Conservation (phyloP, 2,329 filamentous ascomycete genomes). For the Fusarium anguioides region DNA sequence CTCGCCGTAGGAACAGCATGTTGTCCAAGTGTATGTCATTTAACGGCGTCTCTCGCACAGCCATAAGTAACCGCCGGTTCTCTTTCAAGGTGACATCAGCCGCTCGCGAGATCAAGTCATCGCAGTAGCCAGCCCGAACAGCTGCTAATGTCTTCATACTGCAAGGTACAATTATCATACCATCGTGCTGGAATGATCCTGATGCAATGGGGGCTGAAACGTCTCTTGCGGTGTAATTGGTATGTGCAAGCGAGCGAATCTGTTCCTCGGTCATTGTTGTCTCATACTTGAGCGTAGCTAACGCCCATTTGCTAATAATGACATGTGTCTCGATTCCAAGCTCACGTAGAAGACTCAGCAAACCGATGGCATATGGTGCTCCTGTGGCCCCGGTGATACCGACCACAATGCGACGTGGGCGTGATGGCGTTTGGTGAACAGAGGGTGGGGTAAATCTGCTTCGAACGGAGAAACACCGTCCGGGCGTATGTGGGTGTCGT, state of each 20-base stretch:
- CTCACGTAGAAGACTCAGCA: slow-evolving; percentile 53
- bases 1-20: not conserved
- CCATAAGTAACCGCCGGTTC: not conserved
- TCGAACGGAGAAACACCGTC: not conserved
- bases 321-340: slow-evolving; percentile 61
- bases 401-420: slow-evolving; percentile 53
- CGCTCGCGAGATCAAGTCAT: not conserved
- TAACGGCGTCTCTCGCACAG: not conserved
- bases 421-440: not conserved
- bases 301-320: slow-evolving; percentile 61
- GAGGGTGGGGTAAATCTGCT: not conserved
- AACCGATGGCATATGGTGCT: slow-evolving; percentile 55
- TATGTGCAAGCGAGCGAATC: slow-evolving; percentile 52
- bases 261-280: slow-evolving; percentile 53
- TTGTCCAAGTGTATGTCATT: not conserved
- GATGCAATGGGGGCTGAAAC: slow-evolving; percentile 50
- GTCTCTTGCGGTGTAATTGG: slow-evolving; percentile 54
- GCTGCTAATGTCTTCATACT: not conserved
- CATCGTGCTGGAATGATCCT: slow-evolving; percentile 1
- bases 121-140: not conserved
- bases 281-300: slow-evolving; percentile 60
- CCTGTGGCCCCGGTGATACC: slow-evolving; percentile 64
- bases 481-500: not conserved
- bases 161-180: not conserved
- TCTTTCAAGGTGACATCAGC: slow-evolving; percentile 1